Conservation (phyloP, 495 filamentous ascomycete genomes). For the Hypoxylon fuscum region DNA sequence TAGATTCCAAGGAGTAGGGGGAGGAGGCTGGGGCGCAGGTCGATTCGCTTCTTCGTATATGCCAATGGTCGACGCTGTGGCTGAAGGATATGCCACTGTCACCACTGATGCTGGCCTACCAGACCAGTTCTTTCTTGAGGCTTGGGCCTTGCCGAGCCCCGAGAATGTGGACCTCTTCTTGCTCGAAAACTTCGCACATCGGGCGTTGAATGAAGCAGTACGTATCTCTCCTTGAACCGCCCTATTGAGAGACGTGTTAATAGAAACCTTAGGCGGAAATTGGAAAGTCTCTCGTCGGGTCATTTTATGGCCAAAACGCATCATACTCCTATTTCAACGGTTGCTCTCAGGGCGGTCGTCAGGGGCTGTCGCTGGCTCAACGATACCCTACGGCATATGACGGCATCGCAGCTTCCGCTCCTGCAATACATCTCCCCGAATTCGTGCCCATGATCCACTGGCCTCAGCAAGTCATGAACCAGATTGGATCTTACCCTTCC, state of each 20-base stretch:
- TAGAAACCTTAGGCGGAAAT: slow-evolving; percentile 38
- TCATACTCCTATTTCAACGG: slow-evolving; percentile 54
- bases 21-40: slow-evolving; percentile 50
- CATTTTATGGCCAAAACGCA: slow-evolving; percentile 45
- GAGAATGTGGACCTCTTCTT: slow-evolving; percentile 42
- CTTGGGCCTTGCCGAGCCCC: slow-evolving; percentile 40
- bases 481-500: slow-evolving; percentile 20
- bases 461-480: slow-evolving; percentile 43
- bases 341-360: slow-evolving; percentile 50
- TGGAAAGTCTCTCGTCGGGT: slow-evolving; percentile 38
- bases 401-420: slow-evolving; percentile 46
- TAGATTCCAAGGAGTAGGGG: slow-evolving; percentile 50
- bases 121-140: slow-evolving; percentile 17
- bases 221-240: no score
- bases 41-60: slow-evolving; percentile 18
- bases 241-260: no score
- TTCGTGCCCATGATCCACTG: slow-evolving; percentile 17
- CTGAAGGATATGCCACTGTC: slow-evolving; percentile 45
- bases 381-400: slow-evolving; percentile 48
- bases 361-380: slow-evolving; percentile 45
- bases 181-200: slow-evolving; percentile 34
- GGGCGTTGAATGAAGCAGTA: slow-evolving; percentile 11
- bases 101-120: slow-evolving; percentile 42
- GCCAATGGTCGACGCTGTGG: slow-evolving; percentile 32
- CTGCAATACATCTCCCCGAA: slow-evolving; percentile 44